Conservation (phyloP, 805 yeast genomes). For the Sporopachydermia quercuum region DNA sequence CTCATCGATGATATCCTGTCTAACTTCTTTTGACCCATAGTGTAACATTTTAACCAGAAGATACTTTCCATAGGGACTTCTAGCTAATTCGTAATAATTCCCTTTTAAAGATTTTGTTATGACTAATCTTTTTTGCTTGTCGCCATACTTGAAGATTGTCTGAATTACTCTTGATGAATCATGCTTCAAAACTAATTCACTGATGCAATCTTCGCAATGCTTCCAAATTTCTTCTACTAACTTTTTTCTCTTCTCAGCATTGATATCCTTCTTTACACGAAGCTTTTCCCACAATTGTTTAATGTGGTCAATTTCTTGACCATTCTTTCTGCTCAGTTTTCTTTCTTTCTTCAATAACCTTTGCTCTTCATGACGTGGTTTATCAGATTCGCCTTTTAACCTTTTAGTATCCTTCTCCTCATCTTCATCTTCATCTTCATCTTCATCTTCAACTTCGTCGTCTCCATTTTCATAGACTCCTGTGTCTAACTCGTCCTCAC, state of each 20-base stretch:
- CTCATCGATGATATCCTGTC: constrained; percentile 65
- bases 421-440: constrained; percentile 18
- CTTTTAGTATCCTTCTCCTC: constrained; percentile 17
- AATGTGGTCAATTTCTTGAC: constrained; percentile 69
- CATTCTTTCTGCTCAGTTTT: constrained; percentile 78
- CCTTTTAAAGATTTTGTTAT: constrained; percentile 61
- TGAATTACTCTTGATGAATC: constrained; percentile 95
- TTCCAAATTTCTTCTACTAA: constrained; percentile 78
- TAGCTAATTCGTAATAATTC: constrained; percentile 66
- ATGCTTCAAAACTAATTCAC: constrained; percentile 83
- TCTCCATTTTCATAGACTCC: constrained; percentile 11
- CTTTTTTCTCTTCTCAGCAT: constrained; percentile 62
- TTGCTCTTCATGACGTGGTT: constrained; percentile 72
- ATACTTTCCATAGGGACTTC: constrained; percentile 89
- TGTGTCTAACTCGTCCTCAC: constrained; percentile 19
- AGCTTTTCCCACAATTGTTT: constrained; percentile 84
- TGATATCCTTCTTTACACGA: constrained; percentile 71
- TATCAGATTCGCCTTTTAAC: constrained; percentile 32
- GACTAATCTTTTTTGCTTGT: constrained; percentile 61
- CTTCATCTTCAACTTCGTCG: constrained; percentile 20
- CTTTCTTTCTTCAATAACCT: constrained; percentile 65
- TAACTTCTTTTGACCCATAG: constrained; percentile 75
- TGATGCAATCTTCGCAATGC: constrained; percentile 57
- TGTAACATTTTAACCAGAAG: constrained; percentile 76
- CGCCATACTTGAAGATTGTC: constrained; percentile 75